Evolutionary conservation across 2,329 filamentous ascomycete species (phyloP).

Genomic region (Septoria petroselini): DNA sequence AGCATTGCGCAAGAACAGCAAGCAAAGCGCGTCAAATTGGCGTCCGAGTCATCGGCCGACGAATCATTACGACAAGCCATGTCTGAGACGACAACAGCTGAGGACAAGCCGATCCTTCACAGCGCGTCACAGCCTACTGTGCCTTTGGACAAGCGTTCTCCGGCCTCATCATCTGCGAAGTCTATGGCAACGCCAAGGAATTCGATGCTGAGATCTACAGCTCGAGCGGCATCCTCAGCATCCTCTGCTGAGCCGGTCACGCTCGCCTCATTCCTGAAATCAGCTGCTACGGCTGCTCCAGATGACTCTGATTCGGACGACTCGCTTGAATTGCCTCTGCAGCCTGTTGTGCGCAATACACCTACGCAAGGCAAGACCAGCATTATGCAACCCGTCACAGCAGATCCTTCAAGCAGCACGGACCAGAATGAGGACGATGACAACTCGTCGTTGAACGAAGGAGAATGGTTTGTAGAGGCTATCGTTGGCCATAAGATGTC

Average conservation of each 20-base stretch:
- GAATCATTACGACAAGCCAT: neutral
- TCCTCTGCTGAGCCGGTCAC: conserved; percentile 20
- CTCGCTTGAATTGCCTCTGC: neutral
- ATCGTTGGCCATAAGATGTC: conserved; percentile 34
- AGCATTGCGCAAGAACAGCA: conserved; percentile 24
- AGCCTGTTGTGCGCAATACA: neutral
- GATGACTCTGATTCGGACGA: conserved; percentile 16
- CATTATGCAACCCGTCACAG: conserved; percentile 24
- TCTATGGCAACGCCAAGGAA: conserved; percentile 11
- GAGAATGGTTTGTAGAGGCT: conserved; percentile 32
- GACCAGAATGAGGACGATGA: conserved; percentile 10
- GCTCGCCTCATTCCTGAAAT: conserved; percentile 20
- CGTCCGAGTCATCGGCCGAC: conserved; percentile 22
- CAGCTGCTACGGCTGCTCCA: conserved; percentile 1
- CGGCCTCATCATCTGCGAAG: conserved; percentile 2
- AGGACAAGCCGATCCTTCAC: too few species aligned
- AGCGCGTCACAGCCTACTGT: too few species aligned
- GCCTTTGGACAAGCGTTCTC: neutral
- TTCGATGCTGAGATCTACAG: conserved; percentile 16
- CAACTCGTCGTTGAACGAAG: conserved; percentile 22
- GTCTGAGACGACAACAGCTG: too few species aligned
- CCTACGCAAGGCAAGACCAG: conserved; percentile 17
- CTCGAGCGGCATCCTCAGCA: conserved; percentile 7
- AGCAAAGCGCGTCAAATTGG: conserved; percentile 23
- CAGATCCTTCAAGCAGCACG: conserved; percentile 4